phyloP scores from a whole-genome alignment of 1,139 yeast species.

The Pichia sp. region DNA sequence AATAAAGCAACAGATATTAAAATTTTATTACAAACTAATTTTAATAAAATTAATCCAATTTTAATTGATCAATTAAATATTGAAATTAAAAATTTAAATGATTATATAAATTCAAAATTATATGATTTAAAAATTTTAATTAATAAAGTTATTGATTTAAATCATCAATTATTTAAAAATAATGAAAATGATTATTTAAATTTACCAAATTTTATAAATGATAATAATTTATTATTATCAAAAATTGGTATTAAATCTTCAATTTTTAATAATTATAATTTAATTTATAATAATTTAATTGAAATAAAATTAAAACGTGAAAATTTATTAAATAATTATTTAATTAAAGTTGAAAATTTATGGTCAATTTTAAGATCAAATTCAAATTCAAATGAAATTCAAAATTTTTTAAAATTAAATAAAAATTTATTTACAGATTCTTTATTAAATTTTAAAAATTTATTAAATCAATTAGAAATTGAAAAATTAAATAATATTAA shows the following conservation, averaged over 20 bases:
- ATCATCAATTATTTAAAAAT: constrained; percentile 10
- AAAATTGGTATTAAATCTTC: constrained; percentile 19
- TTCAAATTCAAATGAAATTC: constrained; percentile 18
- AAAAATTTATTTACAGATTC: constrained; percentile 22
- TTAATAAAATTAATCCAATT: constrained; percentile 22
- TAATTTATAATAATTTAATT: constrained; percentile 11
- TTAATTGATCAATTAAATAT: constrained; percentile 18
- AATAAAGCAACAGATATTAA: constrained; percentile 23
- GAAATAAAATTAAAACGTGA: constrained; percentile 20
- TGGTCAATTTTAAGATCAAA: constrained; percentile 28
- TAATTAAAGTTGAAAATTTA: constrained; percentile 20
- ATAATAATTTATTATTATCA: constrained; percentile 10
- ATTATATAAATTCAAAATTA: constrained; percentile 12
- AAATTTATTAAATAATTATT: constrained; percentile 11
- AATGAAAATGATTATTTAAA: constrained; percentile 13
- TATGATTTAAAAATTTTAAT: constrained; percentile 14
- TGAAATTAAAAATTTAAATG: constrained; percentile 17
- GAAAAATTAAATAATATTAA: constrained; percentile 62
- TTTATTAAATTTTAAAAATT: constrained; percentile 38
- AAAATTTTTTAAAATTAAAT: constrained; percentile 21
- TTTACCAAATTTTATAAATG: constrained; percentile 5
- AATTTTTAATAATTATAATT: constrained; percentile 12
- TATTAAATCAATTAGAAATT: constrained; percentile 50
- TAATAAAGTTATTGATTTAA: constrained; percentile 3
- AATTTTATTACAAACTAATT: constrained; percentile 23